Base-by-base conservation (phyloP, 2,329 filamentous ascomycete genomes). In the Claviceps citrina region DNA sequence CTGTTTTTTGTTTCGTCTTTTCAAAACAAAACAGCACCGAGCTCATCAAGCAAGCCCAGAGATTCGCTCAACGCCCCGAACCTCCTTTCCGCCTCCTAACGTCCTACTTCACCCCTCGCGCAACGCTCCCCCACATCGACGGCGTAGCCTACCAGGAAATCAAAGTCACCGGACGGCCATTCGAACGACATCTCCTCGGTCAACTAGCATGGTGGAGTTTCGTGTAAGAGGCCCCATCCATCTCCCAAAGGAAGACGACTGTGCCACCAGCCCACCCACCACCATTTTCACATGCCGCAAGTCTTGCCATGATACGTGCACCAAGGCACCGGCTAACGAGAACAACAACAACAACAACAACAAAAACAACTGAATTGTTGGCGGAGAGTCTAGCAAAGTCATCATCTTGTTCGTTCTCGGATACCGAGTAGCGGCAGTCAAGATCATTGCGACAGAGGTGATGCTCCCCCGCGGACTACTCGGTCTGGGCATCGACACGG, bases 401-500 rank as follows among this genome's bases (percentile, higher is more conserved):
- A 56, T 82, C 27, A 59, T 67, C 8, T 66, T 84, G 16, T 78
- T 79, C 60, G 50, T 77, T 8, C 54, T 78, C 19, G 80, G 82
- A 15, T 79, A 80, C 54, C 76, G 81, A 40, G 68, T 73, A 27
- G 64, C 77, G 35, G 84, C 82, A 9, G 77, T 91, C 47, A 65
- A 65, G 35, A 69, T 93, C 42, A 63, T 94, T 1, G 74, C 75
- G 28, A 64, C 67, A 15, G 69, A 84, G 36, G 78, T 84, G 31
- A 81, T 94, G 73, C 64, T 73, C 16, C 75, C 75, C 1, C 72
- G 76, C 20, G 85, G 85, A 0, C 68, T 93, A 5, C 63, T 76
- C 2, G 81, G 83, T 0, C 64, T 93, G 2, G 81, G 74, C 0
- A 66, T 71, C 16, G 75, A 82, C 51, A 84, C 78, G 1, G 58